Percentiles rank a stretch among this genome's conserved stretches.
Evolutionary conservation across 2,329 filamentous ascomycete genomes (phyloP).

Genomic region (Coleophoma crateriformis): DNA sequence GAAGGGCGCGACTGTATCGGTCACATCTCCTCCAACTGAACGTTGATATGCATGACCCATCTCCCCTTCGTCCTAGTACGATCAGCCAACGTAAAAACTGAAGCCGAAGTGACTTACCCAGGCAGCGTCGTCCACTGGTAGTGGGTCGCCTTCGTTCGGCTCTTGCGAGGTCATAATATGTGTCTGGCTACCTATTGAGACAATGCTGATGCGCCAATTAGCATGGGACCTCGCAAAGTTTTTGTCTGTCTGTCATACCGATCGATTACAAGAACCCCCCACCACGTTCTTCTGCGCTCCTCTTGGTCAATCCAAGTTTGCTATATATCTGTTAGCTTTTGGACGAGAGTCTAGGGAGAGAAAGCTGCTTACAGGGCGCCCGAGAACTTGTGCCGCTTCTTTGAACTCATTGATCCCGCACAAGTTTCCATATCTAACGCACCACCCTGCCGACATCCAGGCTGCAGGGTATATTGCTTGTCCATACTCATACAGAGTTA

Average conservation of each 20-base stretch:
- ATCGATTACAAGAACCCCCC: constrained; percentile 41
- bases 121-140: constrained; percentile 27
- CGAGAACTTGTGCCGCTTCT: constrained; percentile 30
- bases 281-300: constrained; percentile 40
- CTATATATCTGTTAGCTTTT: constrained; percentile 13
- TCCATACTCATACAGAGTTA: constrained; percentile 41
- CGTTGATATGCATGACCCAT: constrained; percentile 22
- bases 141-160: constrained; percentile 13
- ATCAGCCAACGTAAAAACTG: constrained; percentile 1
- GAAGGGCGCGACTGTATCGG: constrained; percentile 41
- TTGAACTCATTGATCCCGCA: constrained; percentile 35
- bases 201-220: constrained; percentile 16
- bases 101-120: constrained; percentile 29
- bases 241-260: constrained; percentile 19
- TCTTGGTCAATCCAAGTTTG: constrained; percentile 41
- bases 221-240: neutral
- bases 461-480: constrained; percentile 45
- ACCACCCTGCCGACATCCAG: constrained; percentile 40
- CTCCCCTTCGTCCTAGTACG: constrained; percentile 29
- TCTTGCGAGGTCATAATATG: constrained; percentile 24
- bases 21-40: constrained; percentile 30
- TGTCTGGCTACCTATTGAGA: constrained; percentile 22
- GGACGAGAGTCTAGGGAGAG: too few species aligned
- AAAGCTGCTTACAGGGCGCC: constrained; percentile 24
- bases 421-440: constrained; percentile 38